Evolutionary conservation across 1,139 yeast species (phyloP), one percentile per base, ranked within the genome.

Genomic region (Eremothecium cymbalariae): DNA sequence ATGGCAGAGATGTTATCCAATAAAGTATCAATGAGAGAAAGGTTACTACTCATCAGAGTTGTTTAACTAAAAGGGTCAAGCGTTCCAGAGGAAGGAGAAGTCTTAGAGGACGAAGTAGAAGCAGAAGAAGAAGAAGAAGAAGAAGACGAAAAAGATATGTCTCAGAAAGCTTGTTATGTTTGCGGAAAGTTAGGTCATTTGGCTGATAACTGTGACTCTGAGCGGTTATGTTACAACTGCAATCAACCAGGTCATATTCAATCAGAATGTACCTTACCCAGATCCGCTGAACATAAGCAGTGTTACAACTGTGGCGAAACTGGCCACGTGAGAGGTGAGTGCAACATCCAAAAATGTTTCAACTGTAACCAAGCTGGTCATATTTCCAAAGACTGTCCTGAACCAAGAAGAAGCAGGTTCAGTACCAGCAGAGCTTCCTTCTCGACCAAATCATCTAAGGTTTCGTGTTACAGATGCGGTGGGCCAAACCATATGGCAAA

Each of bases 111-210:
- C 12, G 18, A 14, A n/a, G 12, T 12, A n/a, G n/a, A n/a, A n/a
- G n/a, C n/a, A n/a, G n/a, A n/a, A n/a, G n/a, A n/a, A n/a, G n/a
- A n/a, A n/a, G 19, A 14, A 27, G 16, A 14, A 15, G 17, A 28
- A 31, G 24, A 36, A 20, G 18, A 34, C n/a, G n/a, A 33, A 12
- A 19, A 15, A 34, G 34, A 38, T 31, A 56, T 73, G 61, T 79
- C 76, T 67, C 85, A 84, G 65, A 79, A 81, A 73, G 79, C 86
- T 48, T 81, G 93, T 69, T 81, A 75, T 72, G 84, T 83, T 64
- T 86, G 95, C 67, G 95, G 95, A 55, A 84, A 83, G 66, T 72
- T 81, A 48, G 95, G 95, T 51, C 95, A 85, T 68, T 72, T 83
- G 56, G 95, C 95, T 45, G 94, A 81, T 59, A 77, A 73, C 58